Percentiles rank a stretch among this genome's conserved stretches.
These are phyloP conservation scores for Tetrahymena malaccensis DNA, from an alignment of 73 alveolate species.

Conservation along the genomic window DNA sequence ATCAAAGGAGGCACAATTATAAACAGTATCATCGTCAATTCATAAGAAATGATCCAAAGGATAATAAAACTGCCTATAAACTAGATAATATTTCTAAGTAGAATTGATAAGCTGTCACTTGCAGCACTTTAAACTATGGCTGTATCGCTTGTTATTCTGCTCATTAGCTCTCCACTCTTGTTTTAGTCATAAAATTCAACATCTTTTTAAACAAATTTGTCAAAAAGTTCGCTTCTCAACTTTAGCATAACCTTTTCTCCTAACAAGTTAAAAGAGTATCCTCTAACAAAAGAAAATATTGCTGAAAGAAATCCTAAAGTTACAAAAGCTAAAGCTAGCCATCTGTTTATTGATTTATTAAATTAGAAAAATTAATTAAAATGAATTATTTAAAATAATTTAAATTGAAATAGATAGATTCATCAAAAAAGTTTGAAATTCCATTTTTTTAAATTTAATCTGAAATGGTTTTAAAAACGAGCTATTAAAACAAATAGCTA, in stretches of 20 bases:
- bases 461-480: background rate
- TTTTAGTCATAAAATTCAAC: slow-evolving; percentile 18
- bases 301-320: background rate
- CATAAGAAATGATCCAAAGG: slow-evolving; percentile 20
- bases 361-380: too few relatives aligned
- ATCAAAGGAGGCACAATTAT: slow-evolving; percentile 28
- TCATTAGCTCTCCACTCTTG: slow-evolving; percentile 20
- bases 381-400: too few relatives aligned
- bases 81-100: slow-evolving; percentile 15
- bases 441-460: background rate
- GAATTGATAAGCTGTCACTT: slow-evolving; percentile 22
- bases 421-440: too few relatives aligned
- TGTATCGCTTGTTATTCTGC: slow-evolving; percentile 22
- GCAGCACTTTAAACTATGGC: slow-evolving; percentile 27
- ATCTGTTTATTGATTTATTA: background rate
- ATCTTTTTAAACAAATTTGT: slow-evolving; percentile 9
- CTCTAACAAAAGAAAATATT: slow-evolving; percentile 18
- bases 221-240: slow-evolving; percentile 20
- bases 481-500: background rate
- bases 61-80: slow-evolving; percentile 12
- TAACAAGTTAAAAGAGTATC: slow-evolving; percentile 4
- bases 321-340: background rate
- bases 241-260: slow-evolving; percentile 22
- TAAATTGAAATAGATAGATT: too few relatives aligned
- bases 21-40: slow-evolving; percentile 11